Evolutionary conservation across 2,329 filamentous ascomycete genomes (phyloP), one percentile per base, ranked within the genome.

Genomic region (Cercospora sp.): DNA sequence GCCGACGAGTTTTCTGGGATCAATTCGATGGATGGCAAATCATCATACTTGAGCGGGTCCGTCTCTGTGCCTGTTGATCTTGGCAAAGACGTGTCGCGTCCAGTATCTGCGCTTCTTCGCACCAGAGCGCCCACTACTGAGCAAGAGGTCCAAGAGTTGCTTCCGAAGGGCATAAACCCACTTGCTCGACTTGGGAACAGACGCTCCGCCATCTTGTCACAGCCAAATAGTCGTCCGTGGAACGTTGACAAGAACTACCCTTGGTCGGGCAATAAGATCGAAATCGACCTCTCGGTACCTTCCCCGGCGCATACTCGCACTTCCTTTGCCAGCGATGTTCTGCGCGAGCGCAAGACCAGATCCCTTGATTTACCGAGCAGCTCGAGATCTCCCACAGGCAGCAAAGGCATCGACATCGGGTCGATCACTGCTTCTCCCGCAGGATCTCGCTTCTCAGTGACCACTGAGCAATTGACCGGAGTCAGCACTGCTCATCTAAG

Each of bases 161-260:
- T 78, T 18, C 77, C 77, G 16, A 73, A 74, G 7, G 75, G 75
- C 70, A 74, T 73, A 69, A 78, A 79, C 53, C 76, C 76, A 4
- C 75, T 79, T 55, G 72, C 75, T 26, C 76, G 77, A 40, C 71
- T 72, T 37, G 71, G 67, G 57, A 66, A 69, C 55, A 76, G 76
- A 63, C 74, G 77, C 16, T 79, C 79, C 3, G 65, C 79, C 49
- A 68, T 78, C 21, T 67, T 77, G 28, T 79, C 78, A 4, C 70
- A 75, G 24, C 73, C 78, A 5, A 79, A 79, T 64, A 81, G 78
- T 55, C 78, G 81, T 30, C 82, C 82, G n/a, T 83, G 82, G 82
- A 84, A 84, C 68, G 76, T 76, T 21, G 81, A 83, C 68, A 80
- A 81, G 72, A 83, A 82, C 72, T 84, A 82, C 71, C 81, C 82